Evolutionary conservation across 352 stramenopile species (phyloP).

Genomic region (Phytophthora citrophthora): DNA sequence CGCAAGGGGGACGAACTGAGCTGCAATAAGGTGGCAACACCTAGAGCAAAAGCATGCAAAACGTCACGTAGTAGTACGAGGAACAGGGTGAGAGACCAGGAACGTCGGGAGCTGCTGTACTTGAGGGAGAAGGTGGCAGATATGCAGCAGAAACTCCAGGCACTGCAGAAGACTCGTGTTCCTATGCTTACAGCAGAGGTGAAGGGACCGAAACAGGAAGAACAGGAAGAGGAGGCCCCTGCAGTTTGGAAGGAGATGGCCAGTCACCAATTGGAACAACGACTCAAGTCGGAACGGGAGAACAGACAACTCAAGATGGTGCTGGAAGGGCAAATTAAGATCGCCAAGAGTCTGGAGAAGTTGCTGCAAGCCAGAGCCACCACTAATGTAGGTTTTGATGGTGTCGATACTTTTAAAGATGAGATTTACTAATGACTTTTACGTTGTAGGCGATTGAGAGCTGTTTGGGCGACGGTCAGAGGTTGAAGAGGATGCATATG

Average conservation of each 20-base stretch:
- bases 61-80: conserved; percentile 45
- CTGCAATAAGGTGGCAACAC: conserved; percentile 1
- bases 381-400: conserved; percentile 26
- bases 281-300: conserved; percentile 61
- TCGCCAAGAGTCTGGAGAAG: conserved; percentile 67
- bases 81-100: conserved; percentile 46
- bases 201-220: background rate
- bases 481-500: conserved; percentile 38
- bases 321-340: conserved; percentile 71
- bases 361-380: conserved; percentile 44
- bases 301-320: conserved; percentile 64
- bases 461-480: conserved; percentile 22
- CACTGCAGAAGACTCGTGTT: conserved; percentile 31
- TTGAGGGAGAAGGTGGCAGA: conserved; percentile 48
- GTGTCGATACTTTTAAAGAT: background rate
- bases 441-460: conserved; percentile 34
- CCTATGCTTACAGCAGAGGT: conserved; percentile 3
- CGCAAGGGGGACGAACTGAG: conserved; percentile 20
- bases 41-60: conserved; percentile 28
- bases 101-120: conserved; percentile 50
- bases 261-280: conserved; percentile 47
- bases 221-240: conserved; percentile 10
- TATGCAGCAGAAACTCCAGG: conserved; percentile 50
- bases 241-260: conserved; percentile 58
- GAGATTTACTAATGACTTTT: background rate